Percentiles rank a stretch among this genome's conserved stretches.
Conservation (phyloP, 768 basidiomycete genomes). For the Rhizopogon salebrosus region DNA sequence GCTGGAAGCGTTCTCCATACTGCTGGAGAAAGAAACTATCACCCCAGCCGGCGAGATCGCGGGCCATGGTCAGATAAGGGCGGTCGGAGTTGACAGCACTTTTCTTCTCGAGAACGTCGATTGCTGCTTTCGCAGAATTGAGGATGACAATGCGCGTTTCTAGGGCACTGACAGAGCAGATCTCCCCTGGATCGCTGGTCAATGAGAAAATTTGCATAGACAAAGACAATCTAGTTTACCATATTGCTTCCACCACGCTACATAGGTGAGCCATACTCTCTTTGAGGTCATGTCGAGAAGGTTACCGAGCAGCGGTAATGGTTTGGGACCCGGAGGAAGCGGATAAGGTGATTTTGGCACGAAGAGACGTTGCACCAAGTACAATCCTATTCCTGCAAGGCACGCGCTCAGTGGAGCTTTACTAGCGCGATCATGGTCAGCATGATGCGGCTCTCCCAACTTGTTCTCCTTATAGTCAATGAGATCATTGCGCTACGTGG, state of each 20-base stretch:
- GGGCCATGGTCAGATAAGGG: constrained; percentile 7
- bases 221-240: background rate
- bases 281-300: constrained; percentile 15
- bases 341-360: constrained; percentile 2
- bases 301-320: constrained; percentile 22
- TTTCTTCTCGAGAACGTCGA: constrained; percentile 11
- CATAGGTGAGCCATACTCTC: constrained; percentile 18
- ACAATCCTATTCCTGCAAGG: background rate
- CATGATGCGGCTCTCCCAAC: no score
- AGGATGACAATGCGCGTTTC: constrained; percentile 27
- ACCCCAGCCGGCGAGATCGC: constrained; percentile 17
- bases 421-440: no score
- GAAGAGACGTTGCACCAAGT: background rate
- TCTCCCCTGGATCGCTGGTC: constrained; percentile 15
- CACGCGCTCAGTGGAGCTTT: background rate
- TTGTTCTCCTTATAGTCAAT: no score
- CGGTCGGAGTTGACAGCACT: constrained; percentile 4
- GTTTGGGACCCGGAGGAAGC: constrained; percentile 24
- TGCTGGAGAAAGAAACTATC: constrained; percentile 3
- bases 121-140: constrained; percentile 23
- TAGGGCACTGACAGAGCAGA: constrained; percentile 24
- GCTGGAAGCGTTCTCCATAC: constrained; percentile 4
- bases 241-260: constrained; percentile 13
- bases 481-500: no score
- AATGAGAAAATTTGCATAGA: background rate